phyloP scores from a whole-genome alignment of 108 stramenopile genomes.

The Nannochloropsis granulata region DNA sequence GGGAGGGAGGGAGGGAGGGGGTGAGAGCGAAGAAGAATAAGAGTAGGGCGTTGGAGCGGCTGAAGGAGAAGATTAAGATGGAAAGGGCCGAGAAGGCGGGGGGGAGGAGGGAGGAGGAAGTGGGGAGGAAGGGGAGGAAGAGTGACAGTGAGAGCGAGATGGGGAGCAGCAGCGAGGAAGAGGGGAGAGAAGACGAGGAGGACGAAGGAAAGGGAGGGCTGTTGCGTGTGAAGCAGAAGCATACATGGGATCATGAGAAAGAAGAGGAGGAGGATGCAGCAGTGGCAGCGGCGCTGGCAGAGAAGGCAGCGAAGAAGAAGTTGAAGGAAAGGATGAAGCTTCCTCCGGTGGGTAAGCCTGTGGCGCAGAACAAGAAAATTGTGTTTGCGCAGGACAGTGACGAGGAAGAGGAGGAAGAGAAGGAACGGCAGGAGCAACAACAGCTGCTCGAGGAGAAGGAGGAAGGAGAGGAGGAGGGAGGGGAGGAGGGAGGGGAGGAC shows the following conservation, averaged over 20 bases:
- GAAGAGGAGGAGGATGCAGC: constrained; percentile 1
- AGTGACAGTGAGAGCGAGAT: constrained; percentile 1
- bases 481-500: not conserved
- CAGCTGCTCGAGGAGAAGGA: not conserved
- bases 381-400: constrained; percentile 24
- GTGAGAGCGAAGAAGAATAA: constrained; percentile 70
- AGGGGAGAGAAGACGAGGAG: constrained; percentile 11
- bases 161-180: not conserved
- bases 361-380: constrained; percentile 1
- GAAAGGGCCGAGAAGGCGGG: constrained; percentile 66
- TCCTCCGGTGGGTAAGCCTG: not conserved
- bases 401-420: not conserved
- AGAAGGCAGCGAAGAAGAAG: constrained; percentile 9
- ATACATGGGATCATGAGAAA: not conserved
- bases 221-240: constrained; percentile 14
- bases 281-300: not conserved
- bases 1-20: constrained; percentile 50
- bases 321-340: constrained; percentile 31
- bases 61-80: constrained; percentile 79
- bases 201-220: constrained; percentile 49
- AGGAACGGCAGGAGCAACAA: not conserved
- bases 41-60: constrained; percentile 62
- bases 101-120: not conserved
- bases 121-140: constrained; percentile 19
- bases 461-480: not conserved